Conservation (phyloP, 768 basidiomycete species). For the Candolleomyces eurysporus region DNA sequence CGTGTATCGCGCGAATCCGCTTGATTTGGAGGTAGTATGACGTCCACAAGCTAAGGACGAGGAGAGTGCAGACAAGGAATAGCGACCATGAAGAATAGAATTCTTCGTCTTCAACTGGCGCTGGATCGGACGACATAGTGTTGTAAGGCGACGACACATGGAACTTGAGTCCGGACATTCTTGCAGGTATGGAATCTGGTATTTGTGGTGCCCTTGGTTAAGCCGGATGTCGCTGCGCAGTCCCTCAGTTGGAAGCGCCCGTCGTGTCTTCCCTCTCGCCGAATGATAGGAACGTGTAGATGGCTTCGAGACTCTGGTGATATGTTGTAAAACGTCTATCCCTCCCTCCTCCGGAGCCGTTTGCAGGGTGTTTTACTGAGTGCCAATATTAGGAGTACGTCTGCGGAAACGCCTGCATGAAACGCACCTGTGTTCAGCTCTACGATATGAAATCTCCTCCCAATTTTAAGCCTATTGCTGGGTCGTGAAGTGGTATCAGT, state of each 20-base stretch:
- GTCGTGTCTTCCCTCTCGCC: background rate
- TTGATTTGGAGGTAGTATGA: slow-evolving; percentile 98
- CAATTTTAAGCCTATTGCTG: no score
- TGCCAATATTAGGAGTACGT: no score
- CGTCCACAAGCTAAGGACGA: slow-evolving; percentile 92
- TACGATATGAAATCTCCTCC: no score
- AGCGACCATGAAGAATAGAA: slow-evolving; percentile 94
- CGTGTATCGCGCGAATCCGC: slow-evolving; percentile 91
- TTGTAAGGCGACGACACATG: slow-evolving; percentile 1
- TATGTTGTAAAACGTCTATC: no score
- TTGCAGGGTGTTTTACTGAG: no score
- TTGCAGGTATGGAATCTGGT: background rate
- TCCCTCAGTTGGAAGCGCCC: background rate
- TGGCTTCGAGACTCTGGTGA: no score
- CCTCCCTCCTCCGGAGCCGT: no score
- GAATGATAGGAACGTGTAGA: no score
- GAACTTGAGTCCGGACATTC: background rate
- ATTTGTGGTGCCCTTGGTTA: background rate
- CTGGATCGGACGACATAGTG: slow-evolving; percentile 25
- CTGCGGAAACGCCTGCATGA: no score
- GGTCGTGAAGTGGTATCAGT: no score
- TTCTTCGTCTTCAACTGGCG: slow-evolving; percentile 74
- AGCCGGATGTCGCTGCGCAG: background rate
- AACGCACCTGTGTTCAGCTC: no score
- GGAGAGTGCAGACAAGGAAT: slow-evolving; percentile 86